phyloP scores from a whole-genome alignment of 2,329 filamentous ascomycete genomes.

The Aspergillus sp. region DNA sequence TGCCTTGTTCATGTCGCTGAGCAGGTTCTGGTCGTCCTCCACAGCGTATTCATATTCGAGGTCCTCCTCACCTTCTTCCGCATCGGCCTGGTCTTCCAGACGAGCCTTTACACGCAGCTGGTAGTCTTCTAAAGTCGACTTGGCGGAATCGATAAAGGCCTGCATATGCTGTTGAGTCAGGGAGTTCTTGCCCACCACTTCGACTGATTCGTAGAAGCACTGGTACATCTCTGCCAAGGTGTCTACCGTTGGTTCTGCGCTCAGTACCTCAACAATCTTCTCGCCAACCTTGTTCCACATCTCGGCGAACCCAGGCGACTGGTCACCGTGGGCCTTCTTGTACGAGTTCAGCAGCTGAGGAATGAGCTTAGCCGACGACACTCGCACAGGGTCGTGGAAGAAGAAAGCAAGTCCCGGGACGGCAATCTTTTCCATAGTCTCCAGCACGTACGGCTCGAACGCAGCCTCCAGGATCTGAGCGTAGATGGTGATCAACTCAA shows the following conservation, averaged over 20 bases:
- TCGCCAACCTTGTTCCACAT: slow-evolving; percentile 82
- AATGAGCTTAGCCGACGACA: slow-evolving; percentile 89
- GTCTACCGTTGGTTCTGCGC: slow-evolving; percentile 89
- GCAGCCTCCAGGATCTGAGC: slow-evolving; percentile 88
- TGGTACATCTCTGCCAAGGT: slow-evolving; percentile 98
- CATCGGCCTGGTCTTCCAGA: slow-evolving; percentile 73
- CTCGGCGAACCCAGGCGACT: slow-evolving; percentile 69
- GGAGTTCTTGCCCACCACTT: slow-evolving; percentile 82
- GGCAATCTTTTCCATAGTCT: slow-evolving; percentile 95
- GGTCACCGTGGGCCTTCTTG: slow-evolving; percentile 80
- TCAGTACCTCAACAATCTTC: slow-evolving; percentile 88
- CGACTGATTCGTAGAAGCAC: slow-evolving; percentile 97
- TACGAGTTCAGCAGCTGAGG: slow-evolving; percentile 89
- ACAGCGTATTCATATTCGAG: slow-evolving; percentile 85
- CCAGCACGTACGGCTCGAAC: slow-evolving; percentile 84
- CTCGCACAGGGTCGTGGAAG: slow-evolving; percentile 96
- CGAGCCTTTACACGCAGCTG: slow-evolving; percentile 77
- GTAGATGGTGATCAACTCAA: slow-evolving; percentile 94
- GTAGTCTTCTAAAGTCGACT: slow-evolving; percentile 85
- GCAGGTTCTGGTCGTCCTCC: slow-evolving; percentile 91
- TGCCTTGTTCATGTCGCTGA: slow-evolving; percentile 99
- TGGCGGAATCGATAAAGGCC: slow-evolving; percentile 78
- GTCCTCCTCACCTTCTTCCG: slow-evolving; percentile 84
- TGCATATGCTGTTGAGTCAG: slow-evolving; percentile 72
- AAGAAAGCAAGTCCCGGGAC: slow-evolving; percentile 93